These are phyloP conservation scores for Fagus crenata DNA, from an alignment of 306 rosid species.

Conservation along the genomic window DNA sequence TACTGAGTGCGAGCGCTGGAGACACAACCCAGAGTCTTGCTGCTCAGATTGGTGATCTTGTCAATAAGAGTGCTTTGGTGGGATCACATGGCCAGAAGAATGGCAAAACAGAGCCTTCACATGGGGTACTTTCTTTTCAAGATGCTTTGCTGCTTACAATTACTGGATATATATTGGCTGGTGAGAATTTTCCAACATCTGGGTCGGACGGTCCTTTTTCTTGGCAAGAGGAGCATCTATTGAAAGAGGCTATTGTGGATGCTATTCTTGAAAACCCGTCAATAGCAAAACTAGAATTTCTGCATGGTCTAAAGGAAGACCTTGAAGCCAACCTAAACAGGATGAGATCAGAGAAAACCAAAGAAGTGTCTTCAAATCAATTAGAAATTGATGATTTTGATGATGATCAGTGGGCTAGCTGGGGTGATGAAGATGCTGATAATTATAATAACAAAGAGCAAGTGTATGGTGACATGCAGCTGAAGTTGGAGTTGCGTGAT, in stretches of 20 bases:
- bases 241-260: constrained; percentile 82
- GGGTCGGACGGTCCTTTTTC: constrained; percentile 90
- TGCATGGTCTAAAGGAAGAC: constrained; percentile 75
- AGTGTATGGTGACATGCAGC: constrained; percentile 67
- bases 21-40: constrained; percentile 95
- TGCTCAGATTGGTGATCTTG: constrained; percentile 80
- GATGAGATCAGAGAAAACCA: constrained; percentile 53
- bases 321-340: constrained; percentile 64
- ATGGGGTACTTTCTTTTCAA: constrained; percentile 69
- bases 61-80: constrained; percentile 69
- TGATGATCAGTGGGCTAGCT: constrained; percentile 86
- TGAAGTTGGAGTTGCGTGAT: constrained; percentile 91
- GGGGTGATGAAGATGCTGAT: constrained; percentile 90
- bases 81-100: constrained; percentile 53
- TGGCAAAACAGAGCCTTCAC: constrained; percentile 49
- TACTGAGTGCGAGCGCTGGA: constrained; percentile 62
- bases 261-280: constrained; percentile 84
- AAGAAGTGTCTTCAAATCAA: constrained; percentile 34
- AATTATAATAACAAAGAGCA: constrained; percentile 48
- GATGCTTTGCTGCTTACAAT: constrained; percentile 78
- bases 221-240: constrained; percentile 90
- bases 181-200: constrained; percentile 86
- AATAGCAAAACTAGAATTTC: constrained; percentile 66
- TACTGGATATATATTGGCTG: constrained; percentile 82
- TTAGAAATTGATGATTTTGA: constrained; percentile 70